phyloP scores from a whole-genome alignment of 2,329 filamentous ascomycete species.

The Teratosphaeria pseudoeucalypti region DNA sequence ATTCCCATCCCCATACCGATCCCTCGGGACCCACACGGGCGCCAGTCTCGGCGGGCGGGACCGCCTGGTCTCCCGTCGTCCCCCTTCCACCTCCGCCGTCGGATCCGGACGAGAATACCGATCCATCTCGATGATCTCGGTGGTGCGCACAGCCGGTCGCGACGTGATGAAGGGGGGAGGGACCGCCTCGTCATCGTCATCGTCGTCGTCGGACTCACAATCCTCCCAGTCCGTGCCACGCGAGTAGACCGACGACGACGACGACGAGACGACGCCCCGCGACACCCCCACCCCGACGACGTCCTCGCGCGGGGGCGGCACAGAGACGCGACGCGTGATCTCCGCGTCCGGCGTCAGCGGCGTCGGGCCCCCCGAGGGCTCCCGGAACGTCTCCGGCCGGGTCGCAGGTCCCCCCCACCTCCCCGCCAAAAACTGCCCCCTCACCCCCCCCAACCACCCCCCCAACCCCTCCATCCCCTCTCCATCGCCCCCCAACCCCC shows the following conservation, averaged over 20 bases:
- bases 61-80: neutral
- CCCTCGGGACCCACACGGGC: slow-evolving; percentile 2
- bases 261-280: neutral
- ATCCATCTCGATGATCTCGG: slow-evolving; percentile 4
- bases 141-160: neutral
- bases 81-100: no score
- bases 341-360: no score
- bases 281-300: neutral
- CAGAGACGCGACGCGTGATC: no score
- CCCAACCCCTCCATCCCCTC: no score
- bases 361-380: no score
- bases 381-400: no score
- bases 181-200: neutral
- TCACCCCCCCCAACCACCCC: no score
- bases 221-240: neutral
- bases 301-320: no score
- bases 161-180: neutral
- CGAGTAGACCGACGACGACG: neutral
- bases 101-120: slow-evolving; percentile 1
- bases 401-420: no score
- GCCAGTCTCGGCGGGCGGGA: neutral
- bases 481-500: no score
- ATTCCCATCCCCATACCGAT: neutral
- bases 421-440: no score
- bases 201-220: neutral